Base-by-base conservation (phyloP, 495 filamentous ascomycete species). In the Articulospora tetracladia region DNA sequence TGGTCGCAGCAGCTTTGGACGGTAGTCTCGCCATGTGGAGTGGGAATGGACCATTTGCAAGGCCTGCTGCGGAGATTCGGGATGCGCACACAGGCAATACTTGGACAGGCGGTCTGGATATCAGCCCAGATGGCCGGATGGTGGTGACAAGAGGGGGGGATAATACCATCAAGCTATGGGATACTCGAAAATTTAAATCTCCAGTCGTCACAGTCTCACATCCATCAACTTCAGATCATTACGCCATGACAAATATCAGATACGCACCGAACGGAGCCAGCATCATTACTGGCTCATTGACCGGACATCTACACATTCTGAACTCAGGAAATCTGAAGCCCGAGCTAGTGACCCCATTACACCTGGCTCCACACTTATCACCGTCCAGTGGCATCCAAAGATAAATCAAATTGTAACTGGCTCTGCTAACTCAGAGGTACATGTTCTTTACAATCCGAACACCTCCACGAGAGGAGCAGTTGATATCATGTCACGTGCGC, bases 401-500 rank as follows among this genome's bases (percentile, higher is more conserved):
- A 84, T 98, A 57, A 98, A 98, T 69, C 94, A 98, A 69, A 97
- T 98, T 62, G 72, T 98, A 61, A 96, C 93, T 1, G 93, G 93
- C 57, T 97, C 93, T 41, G 89, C 90, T 39, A 94, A 96, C 67
- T 85, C 87, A 51, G 89, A 93, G 72, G 88, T 88, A 3, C 93
- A 92, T 69, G 82, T 97, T 28, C 86, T 98, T 56, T 98, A 93
- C 76, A 93, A 89, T 71, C 94, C 95, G 19, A 83, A 74, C 26
- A 86, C 84, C 57, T 98, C 94, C 3, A 80, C 73, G 7, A 85
- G 83, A 67, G 94, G 94, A 50, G 94, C 91, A 0, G 83, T 88
- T n/a, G 82, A 89, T 53, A 86, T 97, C 59, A 92, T 98, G 88
- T 90, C 89, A 57, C 89, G 91, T 66, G 94, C 93, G 0, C 92